Base-by-base conservation (phyloP, 2,329 filamentous ascomycete species). In the Aspergillaceae sp. region DNA sequence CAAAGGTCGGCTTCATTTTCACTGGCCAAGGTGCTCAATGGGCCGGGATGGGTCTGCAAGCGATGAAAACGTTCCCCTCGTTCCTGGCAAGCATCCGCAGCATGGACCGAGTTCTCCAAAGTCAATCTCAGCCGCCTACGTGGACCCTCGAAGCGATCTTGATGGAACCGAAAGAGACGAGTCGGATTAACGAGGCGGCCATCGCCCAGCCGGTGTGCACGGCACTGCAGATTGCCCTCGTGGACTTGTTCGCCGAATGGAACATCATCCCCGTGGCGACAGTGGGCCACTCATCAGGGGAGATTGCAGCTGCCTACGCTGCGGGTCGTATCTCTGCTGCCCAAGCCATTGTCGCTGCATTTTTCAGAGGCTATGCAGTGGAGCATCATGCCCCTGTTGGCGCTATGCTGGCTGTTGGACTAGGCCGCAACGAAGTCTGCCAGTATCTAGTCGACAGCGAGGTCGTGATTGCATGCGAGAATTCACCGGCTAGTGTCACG, bases 231-330 rank as follows among this genome's bases (percentile, higher is more conserved):
- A 45, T 60, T 7, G 44, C 41, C 0, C 44, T 61, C 1, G 49
- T 57, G 0, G 41, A 52, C 4, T 32, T 56, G 4, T 49, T 59
- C 5, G 41, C 45, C 0, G 42, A 51, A 0, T 61, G 58, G 7
- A 64, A 63, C 4, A 45, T 73, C 7, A 41, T 41, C 0, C 57
- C 68, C 5, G 7, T 41, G 3, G 61, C 58, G 0, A 68, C 71
- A 0, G 62, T 73, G 2, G 73, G 74, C 6, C 74, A 76, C 52
- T 74, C 71, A 0, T 70, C 66, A 0, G 74, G 74, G 4, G 74
- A 77, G 51, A 75, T 75, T 6, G 71, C 56, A 10, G 62, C 62
- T 5, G 62, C 63, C 4, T 64, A 63, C 36, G 57, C 62, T 2
- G 58, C 61, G 0, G 58, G 61, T 1, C 50, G 56, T 5, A 33